Percentiles rank a stretch among this genome's conserved stretches.
phyloP scores from a whole-genome alignment of 2,329 filamentous ascomycete species.

The Colletotrichum abscissum region DNA sequence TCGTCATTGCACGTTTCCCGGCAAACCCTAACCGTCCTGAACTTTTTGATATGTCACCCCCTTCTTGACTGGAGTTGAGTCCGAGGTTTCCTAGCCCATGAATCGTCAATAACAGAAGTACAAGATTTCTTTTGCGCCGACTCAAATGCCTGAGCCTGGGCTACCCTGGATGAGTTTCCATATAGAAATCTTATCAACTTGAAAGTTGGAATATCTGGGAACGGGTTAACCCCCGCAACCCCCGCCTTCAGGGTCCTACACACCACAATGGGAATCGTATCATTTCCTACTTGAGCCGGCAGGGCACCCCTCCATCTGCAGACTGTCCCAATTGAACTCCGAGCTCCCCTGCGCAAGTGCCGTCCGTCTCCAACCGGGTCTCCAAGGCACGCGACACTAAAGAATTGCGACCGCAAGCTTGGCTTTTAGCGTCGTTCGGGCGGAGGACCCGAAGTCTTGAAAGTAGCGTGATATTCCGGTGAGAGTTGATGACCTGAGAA shows the following conservation, averaged over 20 bases:
- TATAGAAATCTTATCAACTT: neutral
- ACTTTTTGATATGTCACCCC: neutral
- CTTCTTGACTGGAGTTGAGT: neutral
- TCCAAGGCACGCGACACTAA: conserved; percentile 89
- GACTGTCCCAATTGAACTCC: conserved; percentile 80
- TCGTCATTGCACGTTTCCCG: conserved; percentile 30
- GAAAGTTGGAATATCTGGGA: neutral
- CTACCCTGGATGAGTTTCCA: conserved; percentile 15
- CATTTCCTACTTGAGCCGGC: conserved; percentile 80
- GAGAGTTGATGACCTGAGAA: conserved; percentile 92
- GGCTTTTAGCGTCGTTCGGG: conserved; percentile 80
- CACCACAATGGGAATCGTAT: conserved; percentile 86
- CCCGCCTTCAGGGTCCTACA: conserved; percentile 42
- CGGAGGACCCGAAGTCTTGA: conserved; percentile 73
- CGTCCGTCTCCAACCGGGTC: conserved; percentile 75
- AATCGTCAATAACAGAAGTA: neutral
- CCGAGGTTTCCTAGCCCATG: neutral
- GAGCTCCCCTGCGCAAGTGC: conserved; percentile 90
- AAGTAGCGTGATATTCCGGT: conserved; percentile 83
- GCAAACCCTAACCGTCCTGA: conserved; percentile 11
- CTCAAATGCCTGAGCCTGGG: neutral
- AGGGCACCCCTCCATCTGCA: conserved; percentile 78
- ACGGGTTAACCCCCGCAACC: conserved; percentile 13
- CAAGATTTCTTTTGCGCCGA: conserved; percentile 5
- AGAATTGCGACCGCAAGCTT: conserved; percentile 80